Percentiles rank a stretch among this genome's conserved stretches.
Evolutionary conservation across 2,329 filamentous ascomycete species (phyloP).

Genomic region (Cladophialophora carrionii): DNA sequence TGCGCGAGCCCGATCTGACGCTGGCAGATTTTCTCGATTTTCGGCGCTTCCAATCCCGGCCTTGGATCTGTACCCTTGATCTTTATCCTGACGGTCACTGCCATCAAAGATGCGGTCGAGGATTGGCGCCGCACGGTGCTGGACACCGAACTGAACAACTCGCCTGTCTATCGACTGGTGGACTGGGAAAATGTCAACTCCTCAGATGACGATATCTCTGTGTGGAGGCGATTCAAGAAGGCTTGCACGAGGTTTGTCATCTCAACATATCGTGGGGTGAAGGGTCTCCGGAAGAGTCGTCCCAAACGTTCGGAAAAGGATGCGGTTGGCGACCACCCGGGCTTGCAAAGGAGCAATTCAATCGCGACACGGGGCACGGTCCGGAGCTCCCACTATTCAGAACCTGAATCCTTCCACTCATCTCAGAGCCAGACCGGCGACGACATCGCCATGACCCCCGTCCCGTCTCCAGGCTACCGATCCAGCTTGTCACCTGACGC

Average conservation of each 20-base stretch:
- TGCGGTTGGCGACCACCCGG: constrained; percentile 54
- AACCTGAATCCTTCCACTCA: constrained; percentile 57
- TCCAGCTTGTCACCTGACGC: constrained; percentile 26
- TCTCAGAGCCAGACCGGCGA: constrained; percentile 55
- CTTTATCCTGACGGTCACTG: constrained; percentile 84
- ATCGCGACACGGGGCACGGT: constrained; percentile 63
- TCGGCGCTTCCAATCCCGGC: constrained; percentile 87
- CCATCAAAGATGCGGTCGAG: constrained; percentile 92
- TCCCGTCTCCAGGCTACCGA: constrained; percentile 65
- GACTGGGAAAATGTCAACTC: constrained; percentile 95
- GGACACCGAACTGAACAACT: constrained; percentile 94
- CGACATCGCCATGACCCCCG: constrained; percentile 94
- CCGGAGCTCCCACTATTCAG: constrained; percentile 60
- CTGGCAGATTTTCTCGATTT: constrained; percentile 87
- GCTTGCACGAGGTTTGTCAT: constrained; percentile 68
- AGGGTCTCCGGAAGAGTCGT: constrained; percentile 45
- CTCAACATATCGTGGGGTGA: constrained; percentile 57
- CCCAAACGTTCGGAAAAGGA: constrained; percentile 56
- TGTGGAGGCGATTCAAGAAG: constrained; percentile 91
- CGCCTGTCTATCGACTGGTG: constrained; percentile 83
- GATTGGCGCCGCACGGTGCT: constrained; percentile 90
- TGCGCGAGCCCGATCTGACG: constrained; percentile 6
- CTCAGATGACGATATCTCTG: constrained; percentile 78
- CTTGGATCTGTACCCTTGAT: constrained; percentile 90
- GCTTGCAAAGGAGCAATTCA: constrained; percentile 62